Evolutionary conservation across 306 rosid species (phyloP), one percentile per base, ranked within the genome.

Genomic region (Cicer bijugum): DNA sequence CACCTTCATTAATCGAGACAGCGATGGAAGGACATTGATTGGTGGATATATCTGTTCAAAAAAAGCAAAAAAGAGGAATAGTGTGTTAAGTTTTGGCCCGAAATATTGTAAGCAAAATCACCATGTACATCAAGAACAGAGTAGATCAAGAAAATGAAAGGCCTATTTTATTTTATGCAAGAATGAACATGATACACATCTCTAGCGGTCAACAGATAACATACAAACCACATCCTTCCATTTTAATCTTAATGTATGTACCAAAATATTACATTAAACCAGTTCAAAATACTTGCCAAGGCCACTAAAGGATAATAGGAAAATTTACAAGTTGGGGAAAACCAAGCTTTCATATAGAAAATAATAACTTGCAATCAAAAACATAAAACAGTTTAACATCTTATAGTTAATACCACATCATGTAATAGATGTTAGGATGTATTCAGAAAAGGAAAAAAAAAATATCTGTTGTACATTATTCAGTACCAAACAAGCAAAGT

Each of bases 1-100:
- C 75, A 95, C 99, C 97, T 95, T 95, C 99, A 95, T 95, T 80
- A 91, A 83, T 56, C 99, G 99, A 84, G 99, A 95, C 52, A 95
- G 83, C 38, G 97, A 95, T 19, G 99, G 99, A 65, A 95, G 96
- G 76, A 95, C 99, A 82, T 95, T 95, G 83, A 95, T 95, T 72
- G 99, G 99, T 43, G 99, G 99, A 75, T 91, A 88, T 78, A 95
- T 84, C 99, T 91, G 87, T 84, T 23, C 76, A 82, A 45, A n/a
- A 65, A 19, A 80, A 74, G 76, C 8, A 20, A 64, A 28, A 78
- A 76, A 72, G 81, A 72, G 81, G 78, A 72, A 52, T 9, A 47
- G 70, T 28, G 57, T 63, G 38, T 43, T 78, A 35, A 87, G 70
- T 48, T 78, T 71, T 81, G 0, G 45, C 44, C 40, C 2, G 81